Percentiles rank a stretch among this genome's conserved stretches.
These are phyloP conservation scores for Sporothrix luriei DNA, from an alignment of 2,329 filamentous ascomycete genomes.

Conservation along the genomic window DNA sequence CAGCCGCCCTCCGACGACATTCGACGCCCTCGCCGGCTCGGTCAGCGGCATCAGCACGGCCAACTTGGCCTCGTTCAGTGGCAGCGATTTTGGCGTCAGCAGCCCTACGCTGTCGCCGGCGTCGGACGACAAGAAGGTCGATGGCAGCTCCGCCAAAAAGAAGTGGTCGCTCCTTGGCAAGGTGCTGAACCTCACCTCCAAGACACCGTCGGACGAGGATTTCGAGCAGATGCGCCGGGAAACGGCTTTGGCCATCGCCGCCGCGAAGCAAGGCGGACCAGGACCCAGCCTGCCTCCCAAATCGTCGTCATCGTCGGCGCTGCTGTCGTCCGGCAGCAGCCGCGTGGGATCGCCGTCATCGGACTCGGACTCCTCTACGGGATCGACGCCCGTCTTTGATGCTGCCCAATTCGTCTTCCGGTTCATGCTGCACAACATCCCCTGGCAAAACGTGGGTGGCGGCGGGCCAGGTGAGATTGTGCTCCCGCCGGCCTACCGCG, in stretches of 20 bases:
- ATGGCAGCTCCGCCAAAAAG: slow-evolving; percentile 51
- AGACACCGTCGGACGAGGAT: slow-evolving; percentile 46
- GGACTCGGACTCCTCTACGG: slow-evolving; percentile 56
- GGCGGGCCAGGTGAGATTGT: slow-evolving; percentile 52
- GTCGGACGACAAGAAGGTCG: slow-evolving; percentile 36
- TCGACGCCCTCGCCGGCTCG: slow-evolving; percentile 30
- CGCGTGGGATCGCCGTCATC: slow-evolving; percentile 46
- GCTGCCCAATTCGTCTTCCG: slow-evolving; percentile 68
- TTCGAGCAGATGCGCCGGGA: slow-evolving; percentile 56
- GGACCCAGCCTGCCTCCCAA: slow-evolving; percentile 46
- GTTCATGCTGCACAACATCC: slow-evolving; percentile 64
- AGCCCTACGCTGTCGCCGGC: neutral
- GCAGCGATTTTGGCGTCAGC: slow-evolving; percentile 35
- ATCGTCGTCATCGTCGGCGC: slow-evolving; percentile 35
- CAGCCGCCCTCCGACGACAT: slow-evolving; percentile 24
- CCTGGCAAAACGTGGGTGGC: slow-evolving; percentile 38
- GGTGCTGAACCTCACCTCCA: slow-evolving; percentile 55
- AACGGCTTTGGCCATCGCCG: slow-evolving; percentile 50
- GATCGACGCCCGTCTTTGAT: slow-evolving; percentile 58
- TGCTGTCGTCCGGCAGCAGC: neutral
- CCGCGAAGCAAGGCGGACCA: slow-evolving; percentile 33
- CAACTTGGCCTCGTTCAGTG: slow-evolving; percentile 10
- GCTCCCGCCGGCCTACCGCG: slow-evolving; percentile 54
- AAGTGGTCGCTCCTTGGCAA: slow-evolving; percentile 68
- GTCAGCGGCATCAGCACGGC: slow-evolving; percentile 16